phyloP scores from a whole-genome alignment of 2,329 filamentous ascomycete species.

The Grosmannia penicillata region DNA sequence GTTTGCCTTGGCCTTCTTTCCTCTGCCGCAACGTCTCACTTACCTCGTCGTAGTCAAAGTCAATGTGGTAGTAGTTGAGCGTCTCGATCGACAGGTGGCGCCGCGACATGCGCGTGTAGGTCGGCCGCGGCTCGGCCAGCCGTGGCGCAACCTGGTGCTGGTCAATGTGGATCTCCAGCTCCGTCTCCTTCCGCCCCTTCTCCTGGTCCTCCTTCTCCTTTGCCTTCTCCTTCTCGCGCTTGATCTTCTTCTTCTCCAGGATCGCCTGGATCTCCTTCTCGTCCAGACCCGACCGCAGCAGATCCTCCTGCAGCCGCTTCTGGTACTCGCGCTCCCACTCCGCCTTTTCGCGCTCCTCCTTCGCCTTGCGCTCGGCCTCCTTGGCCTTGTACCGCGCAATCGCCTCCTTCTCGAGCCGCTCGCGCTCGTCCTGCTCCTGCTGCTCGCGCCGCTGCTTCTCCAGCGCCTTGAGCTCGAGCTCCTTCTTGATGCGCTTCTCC shows the following conservation, averaged over 20 bases:
- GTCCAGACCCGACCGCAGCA: conserved; percentile 42
- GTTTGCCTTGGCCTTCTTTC: background rate
- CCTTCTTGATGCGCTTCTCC: conserved; percentile 35
- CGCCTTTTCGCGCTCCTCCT: conserved; percentile 32
- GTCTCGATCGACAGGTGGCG: conserved; percentile 49
- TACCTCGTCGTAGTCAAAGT: conserved; percentile 43
- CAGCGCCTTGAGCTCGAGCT: conserved; percentile 33
- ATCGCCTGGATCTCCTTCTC: conserved; percentile 45
- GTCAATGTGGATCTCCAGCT: conserved; percentile 8
- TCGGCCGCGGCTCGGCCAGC: conserved; percentile 26
- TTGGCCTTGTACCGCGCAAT: conserved; percentile 37
- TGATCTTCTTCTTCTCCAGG: conserved; percentile 38
- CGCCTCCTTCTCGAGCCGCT: conserved; percentile 33
- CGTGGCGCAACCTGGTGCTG: too few species aligned
- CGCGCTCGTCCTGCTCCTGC: conserved; percentile 26
- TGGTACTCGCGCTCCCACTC: conserved; percentile 38
- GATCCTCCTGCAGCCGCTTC: conserved; percentile 39
- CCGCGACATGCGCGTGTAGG: conserved; percentile 49
- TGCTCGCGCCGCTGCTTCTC: conserved; percentile 28
- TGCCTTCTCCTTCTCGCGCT: conserved; percentile 15
- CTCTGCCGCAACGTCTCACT: conserved; percentile 13
- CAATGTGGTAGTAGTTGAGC: conserved; percentile 36
- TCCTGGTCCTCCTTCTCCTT: conserved; percentile 22
- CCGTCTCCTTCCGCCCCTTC: conserved; percentile 2
- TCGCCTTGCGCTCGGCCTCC: conserved; percentile 30